Evolutionary conservation across 2,329 filamentous ascomycete genomes (phyloP), one percentile per base, ranked within the genome.

Genomic region (Pseudogymnoascus sp.): DNA sequence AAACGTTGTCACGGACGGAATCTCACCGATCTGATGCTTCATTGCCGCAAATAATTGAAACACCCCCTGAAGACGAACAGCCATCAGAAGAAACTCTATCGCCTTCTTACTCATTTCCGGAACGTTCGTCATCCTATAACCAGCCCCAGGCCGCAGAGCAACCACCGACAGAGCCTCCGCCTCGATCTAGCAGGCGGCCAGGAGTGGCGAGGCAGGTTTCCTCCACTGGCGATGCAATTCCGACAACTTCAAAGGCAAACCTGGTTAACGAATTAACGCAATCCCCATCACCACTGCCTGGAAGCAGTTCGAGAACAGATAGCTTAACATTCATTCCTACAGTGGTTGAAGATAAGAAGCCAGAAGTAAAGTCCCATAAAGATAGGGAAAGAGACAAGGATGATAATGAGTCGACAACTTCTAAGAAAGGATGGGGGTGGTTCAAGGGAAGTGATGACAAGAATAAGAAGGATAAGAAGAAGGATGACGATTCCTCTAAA

Each of bases 351-450:
- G 90, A 94, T 61, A 89, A 85, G 73, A 91, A 89, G 69, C 70
- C 78, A 0, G 89, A 92, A n/a, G 87, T 85, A 72, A 91, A 87
- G 68, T 82, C 84, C 60, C 92, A 88, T 72, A 91, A 89, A 71
- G 88, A 92, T 6, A 41, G 58, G 14, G 58, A 60, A 30, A 60
- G 23, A 25, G 58, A 39, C 12, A 85, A 83, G 66, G 83, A 88
- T 8, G 72, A 72, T 5, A 80, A 87, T 1, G 86, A 90, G 52
- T 81, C 81, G 60, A 80, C 79, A 2, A 75, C 79, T 5, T 84
- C 87, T 64, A 96, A 94, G 72, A 92, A 91, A 9, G 89, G 88
- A 64, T 89, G 91, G 90, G 90, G 90, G 67, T 92, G 89, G 88
- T 85, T 95, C 72, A 87, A 86, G 68, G 82, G 92, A 33, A 81